Conservation (phyloP, 2,329 filamentous ascomycete species). For the Cryphonectria naterciae region DNA sequence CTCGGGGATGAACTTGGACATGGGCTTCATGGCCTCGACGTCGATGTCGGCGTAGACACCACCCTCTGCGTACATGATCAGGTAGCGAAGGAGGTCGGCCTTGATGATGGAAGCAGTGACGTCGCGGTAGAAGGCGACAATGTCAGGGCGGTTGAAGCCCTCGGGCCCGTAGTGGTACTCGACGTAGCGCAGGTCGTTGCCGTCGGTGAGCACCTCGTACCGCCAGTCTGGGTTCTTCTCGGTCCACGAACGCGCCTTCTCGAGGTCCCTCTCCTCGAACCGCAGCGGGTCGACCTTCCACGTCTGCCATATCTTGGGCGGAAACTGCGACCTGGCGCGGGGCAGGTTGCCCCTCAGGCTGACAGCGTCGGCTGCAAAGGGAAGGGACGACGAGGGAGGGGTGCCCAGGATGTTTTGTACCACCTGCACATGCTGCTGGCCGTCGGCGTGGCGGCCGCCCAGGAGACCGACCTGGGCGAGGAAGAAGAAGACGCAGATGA, state of each 20-base stretch:
- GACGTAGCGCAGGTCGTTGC: constrained; percentile 69
- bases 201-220: constrained; percentile 71
- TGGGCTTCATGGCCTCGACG: constrained; percentile 45
- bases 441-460: constrained; percentile 9
- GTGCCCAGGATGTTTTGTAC: constrained; percentile 51
- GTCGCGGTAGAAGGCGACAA: constrained; percentile 62
- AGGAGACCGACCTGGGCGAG: constrained; percentile 34
- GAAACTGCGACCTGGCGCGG: constrained; percentile 46
- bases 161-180: constrained; percentile 67
- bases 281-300: constrained; percentile 72
- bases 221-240: constrained; percentile 67
- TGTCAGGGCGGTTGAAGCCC: constrained; percentile 69
- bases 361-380: constrained; percentile 29
- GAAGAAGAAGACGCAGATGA: constrained; percentile 48
- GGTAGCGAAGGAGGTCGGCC: constrained; percentile 67
- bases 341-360: constrained; percentile 33
- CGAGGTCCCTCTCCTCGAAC: constrained; percentile 66
- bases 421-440: constrained; percentile 13
- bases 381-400: constrained; percentile 16
- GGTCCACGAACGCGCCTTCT: constrained; percentile 66
- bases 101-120: constrained; percentile 68
- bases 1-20: constrained; percentile 60
- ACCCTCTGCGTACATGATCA: constrained; percentile 69
- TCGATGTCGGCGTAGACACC: constrained; percentile 53
- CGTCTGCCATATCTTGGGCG: constrained; percentile 74